Evolutionary conservation across 345 rosid genomes (phyloP).

Genomic region (Pistacia vera): DNA sequence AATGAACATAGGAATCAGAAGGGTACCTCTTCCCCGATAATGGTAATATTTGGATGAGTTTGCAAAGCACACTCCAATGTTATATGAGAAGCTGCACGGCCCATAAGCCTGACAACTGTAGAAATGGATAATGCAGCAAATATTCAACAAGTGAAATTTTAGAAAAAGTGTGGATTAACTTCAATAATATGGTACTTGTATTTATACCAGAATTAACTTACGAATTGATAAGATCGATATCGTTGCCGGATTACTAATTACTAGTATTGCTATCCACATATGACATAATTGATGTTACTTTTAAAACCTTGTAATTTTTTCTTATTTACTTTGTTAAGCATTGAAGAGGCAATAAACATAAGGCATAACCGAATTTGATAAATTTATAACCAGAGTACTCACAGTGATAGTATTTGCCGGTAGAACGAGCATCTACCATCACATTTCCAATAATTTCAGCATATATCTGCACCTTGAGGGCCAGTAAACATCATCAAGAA

Average conservation of each 20-base stretch:
- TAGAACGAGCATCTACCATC: constrained; percentile 49
- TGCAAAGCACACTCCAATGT: constrained; percentile 53
- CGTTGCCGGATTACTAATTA: background rate
- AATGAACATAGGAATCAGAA: background rate
- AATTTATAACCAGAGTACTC: constrained; percentile 16
- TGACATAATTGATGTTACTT: too few relatives aligned
- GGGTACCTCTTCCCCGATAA: constrained; percentile 50
- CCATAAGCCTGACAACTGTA: constrained; percentile 50
- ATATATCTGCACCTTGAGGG: constrained; percentile 33
- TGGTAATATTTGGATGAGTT: constrained; percentile 47
- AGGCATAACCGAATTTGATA: background rate
- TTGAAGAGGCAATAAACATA: background rate
- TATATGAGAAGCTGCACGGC: constrained; percentile 53
- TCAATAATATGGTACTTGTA: background rate
- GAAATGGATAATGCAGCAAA: background rate
- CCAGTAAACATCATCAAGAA: background rate
- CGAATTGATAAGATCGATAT: background rate
- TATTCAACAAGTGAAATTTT: background rate
- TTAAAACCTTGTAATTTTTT: too few relatives aligned
- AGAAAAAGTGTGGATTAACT: background rate
- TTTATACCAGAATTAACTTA: background rate
- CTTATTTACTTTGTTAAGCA: background rate
- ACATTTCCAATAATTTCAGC: constrained; percentile 50
- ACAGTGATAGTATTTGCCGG: constrained; percentile 54
- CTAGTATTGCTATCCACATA: too few relatives aligned